Evolutionary conservation across 2,329 filamentous ascomycete species (phyloP), one percentile per base, ranked within the genome.

Genomic region (Sporothrix pseudoabietina): DNA sequence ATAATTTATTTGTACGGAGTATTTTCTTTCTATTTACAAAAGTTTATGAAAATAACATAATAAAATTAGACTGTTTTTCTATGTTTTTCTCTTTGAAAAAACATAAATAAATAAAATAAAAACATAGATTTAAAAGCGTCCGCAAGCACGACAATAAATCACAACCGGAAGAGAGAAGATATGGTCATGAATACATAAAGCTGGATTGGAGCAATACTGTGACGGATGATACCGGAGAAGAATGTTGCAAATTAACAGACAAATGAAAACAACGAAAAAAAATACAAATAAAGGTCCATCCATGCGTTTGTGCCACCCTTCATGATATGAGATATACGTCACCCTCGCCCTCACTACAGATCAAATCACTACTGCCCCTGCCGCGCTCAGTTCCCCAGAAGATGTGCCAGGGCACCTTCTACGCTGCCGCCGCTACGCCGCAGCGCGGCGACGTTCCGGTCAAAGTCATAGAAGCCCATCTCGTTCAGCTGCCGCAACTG

Each of bases 401-500:
- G 83, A 78, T 93, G 89, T 82, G 96, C 92, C 71, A 97, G 89
- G 5, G 93, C 96, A 12, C 95, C 96, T 81, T 98, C 94, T 55
- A 98, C 96, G 80, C 93, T 98, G 12, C 96, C 96, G 9, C 96
- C 96, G 74, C 93, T 93, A 78, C 95, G 88, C 81, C 95, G 88
- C 79, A 99, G 84, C 5, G 96, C 96, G 72, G 92, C 90, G 44
- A 99, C 89, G 78, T 99, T 99, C 77, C 92, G 86, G 71, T 99
- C 95, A 79, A 98, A 99, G 80, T 99, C 94, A 80, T 90, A 97
- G 83, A 99, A 99, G 3, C 96, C 96, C 96, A 99, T 99, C 77
- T 98, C 96, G 81, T 99, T 99, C 75, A 99, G 84, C 83, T 98
- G 94, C 74, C 94, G 87, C 69, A 99, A 85, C 82, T 99, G 95